These are phyloP conservation scores for Phoenix roebelenii DNA, from an alignment of 176 grass and related monocot genomes.

Conservation along the genomic window DNA sequence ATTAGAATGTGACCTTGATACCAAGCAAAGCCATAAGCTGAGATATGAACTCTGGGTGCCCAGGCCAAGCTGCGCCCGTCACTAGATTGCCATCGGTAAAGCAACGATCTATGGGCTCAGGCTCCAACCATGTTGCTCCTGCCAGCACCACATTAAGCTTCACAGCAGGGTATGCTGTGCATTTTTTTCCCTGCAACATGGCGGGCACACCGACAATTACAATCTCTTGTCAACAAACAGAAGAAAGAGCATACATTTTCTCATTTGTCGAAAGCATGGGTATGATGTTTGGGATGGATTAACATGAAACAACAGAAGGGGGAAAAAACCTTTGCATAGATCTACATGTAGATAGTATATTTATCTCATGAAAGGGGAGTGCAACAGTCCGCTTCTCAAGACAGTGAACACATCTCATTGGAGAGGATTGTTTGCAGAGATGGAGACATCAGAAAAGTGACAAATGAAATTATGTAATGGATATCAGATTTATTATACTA, in stretches of 20 bases:
- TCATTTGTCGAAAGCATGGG: too few species aligned
- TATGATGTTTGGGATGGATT: too few species aligned
- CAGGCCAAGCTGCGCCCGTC: conserved; percentile 83
- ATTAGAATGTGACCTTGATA: conserved; percentile 42
- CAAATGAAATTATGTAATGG: too few species aligned
- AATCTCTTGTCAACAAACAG: background rate
- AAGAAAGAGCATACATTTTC: background rate
- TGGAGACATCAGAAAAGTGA: too few species aligned
- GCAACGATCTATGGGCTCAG: conserved; percentile 71
- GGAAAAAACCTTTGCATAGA: too few species aligned
- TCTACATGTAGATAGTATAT: too few species aligned
- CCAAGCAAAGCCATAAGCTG: conserved; percentile 85
- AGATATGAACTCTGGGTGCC: conserved; percentile 74
- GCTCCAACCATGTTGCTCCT: conserved; percentile 78
- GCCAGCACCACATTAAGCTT: conserved; percentile 85
- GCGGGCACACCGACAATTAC: background rate
- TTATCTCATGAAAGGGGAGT: too few species aligned
- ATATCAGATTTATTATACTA: too few species aligned
- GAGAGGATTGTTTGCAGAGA: too few species aligned
- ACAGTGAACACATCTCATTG: too few species aligned
- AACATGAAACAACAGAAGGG: too few species aligned
- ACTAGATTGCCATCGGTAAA: conserved; percentile 85
- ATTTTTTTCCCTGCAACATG: conserved; percentile 49
- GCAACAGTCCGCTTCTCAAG: too few species aligned
- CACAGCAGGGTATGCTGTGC: conserved; percentile 88